Base-by-base conservation (phyloP, 345 rosid genomes). In the Syzygium aromaticum region DNA sequence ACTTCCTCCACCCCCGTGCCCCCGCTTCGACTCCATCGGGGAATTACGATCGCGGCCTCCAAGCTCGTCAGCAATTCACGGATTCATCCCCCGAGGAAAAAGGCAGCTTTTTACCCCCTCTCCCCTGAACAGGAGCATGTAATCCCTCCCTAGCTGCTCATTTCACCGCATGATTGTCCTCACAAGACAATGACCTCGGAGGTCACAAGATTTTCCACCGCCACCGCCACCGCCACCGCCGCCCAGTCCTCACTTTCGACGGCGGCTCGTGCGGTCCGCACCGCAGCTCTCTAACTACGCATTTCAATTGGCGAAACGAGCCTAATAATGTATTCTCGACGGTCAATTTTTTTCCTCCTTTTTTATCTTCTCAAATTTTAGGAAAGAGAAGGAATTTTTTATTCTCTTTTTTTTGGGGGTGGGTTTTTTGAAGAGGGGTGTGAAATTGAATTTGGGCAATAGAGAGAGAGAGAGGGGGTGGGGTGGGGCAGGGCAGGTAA, bases 131-230 rank as follows among this genome's bases (percentile, higher is more conserved):
- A 40, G 6, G 0, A 5, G 43, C 4, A 5, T 4, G 4, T 57
- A 57, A 57, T 57, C 5, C 10, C 63, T 57, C 4, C 5, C 14
- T 6, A 61, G 5, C 19, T 1, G 2, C 38, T n/a, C 19, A 8
- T 57, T 57, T 23, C n/a, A 0, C 30, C 16, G 2, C 43, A 3
- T 4, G 43, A 40, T 40, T 40, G 43, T 40, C 4, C 1, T 40
- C 6, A 40, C 43, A 0, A 40, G 43, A 40, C 43, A 40, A 40
- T 5, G 3, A 59, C 0, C 40, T 64, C 3, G 1, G 7, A 5
- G 3, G 22, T 30, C 1, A 0, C 0, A 0, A 0, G 1, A 0
- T 2, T 30, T 64, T 64, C 22, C 77, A 17, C 22, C 11, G 21
- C 23, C 77, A 0, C 43, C 43, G 1, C 6, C 7, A 4, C 11